Percentiles rank a stretch among this genome's conserved stretches.
Conservation (phyloP, 495 filamentous ascomycete genomes). For the Parathielavia appendiculata region DNA sequence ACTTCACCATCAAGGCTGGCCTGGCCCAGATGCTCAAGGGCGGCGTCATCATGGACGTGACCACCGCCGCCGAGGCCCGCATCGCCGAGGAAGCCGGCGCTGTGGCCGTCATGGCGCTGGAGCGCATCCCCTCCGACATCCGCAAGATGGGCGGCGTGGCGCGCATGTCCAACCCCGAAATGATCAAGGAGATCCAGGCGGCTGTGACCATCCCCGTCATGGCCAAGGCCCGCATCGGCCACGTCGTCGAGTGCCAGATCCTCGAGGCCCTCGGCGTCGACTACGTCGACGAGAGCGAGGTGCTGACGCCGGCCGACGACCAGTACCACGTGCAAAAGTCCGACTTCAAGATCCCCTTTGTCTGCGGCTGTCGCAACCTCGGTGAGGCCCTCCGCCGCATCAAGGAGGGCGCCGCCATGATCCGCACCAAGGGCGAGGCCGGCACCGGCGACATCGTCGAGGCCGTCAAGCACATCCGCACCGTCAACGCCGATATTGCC, state of each 20-base stretch:
- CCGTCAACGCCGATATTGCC: constrained; percentile 79
- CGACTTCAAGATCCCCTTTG: constrained; percentile 80
- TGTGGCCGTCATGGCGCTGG: constrained; percentile 95
- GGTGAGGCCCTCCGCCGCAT: constrained; percentile 92
- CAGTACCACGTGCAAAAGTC: constrained; percentile 87
- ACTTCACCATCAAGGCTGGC: constrained; percentile 82
- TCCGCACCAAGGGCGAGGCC: constrained; percentile 96
- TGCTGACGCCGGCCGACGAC: constrained; percentile 90
- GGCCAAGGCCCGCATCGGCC: constrained; percentile 97
- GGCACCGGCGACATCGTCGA: constrained; percentile 98
- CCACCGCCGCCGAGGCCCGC: constrained; percentile 87
- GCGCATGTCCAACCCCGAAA: constrained; percentile 90
- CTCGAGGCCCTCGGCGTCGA: constrained; percentile 91
- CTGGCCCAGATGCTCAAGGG: constrained; percentile 97
- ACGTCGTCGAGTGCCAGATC: constrained; percentile 98
- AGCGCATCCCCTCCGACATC: constrained; percentile 97
- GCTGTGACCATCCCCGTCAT: constrained; percentile 99
- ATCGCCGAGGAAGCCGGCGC: constrained; percentile 98
- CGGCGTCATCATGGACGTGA: constrained; percentile 99
- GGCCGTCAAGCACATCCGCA: constrained; percentile 93
- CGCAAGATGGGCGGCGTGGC: constrained; percentile 87
- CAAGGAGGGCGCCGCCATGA: constrained; percentile 94
- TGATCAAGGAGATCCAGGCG: constrained; percentile 95
- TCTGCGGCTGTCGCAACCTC: constrained; percentile 93
- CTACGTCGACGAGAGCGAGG: constrained; percentile 97